These are phyloP conservation scores for Solanum gandarillasii DNA, from an alignment of 257 asterid species.

Conservation along the genomic window DNA sequence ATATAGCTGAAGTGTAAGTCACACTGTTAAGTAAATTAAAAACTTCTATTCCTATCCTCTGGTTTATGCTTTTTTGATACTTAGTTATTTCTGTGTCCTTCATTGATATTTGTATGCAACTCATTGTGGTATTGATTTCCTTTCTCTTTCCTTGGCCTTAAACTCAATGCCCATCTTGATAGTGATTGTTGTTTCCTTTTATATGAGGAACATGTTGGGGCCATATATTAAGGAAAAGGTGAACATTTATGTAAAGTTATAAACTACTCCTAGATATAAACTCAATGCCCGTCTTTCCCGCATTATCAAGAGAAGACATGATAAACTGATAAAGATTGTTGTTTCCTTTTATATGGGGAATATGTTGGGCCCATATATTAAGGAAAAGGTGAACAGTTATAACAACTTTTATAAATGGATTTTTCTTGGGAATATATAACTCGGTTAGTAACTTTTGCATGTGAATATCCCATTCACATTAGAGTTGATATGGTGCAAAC, in stretches of 20 bases:
- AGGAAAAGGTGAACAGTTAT: not conserved
- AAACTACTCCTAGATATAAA: not conserved
- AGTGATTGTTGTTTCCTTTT: not conserved
- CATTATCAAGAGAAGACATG: not conserved
- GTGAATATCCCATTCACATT: not conserved
- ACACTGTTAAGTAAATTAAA: not conserved
- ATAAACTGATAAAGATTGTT: not conserved
- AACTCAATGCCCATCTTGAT: not conserved
- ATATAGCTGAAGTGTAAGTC: not conserved
- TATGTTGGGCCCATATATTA: not conserved
- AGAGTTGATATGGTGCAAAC: not conserved
- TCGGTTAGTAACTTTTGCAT: not conserved
- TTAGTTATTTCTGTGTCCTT: not conserved
- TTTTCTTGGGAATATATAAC: not conserved
- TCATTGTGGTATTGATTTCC: not conserved
- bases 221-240: not conserved
- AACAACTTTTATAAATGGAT: not conserved
- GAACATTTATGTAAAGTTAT: not conserved
- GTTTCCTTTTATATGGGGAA: not conserved
- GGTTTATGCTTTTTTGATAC: not conserved
- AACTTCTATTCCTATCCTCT: not conserved
- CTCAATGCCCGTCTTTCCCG: not conserved
- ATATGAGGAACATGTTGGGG: not conserved
- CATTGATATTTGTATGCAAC: not conserved
- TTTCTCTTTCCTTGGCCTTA: not conserved